Evolutionary conservation across 2,329 filamentous ascomycete species (phyloP).

Genomic region (Talaromyces sp.): DNA sequence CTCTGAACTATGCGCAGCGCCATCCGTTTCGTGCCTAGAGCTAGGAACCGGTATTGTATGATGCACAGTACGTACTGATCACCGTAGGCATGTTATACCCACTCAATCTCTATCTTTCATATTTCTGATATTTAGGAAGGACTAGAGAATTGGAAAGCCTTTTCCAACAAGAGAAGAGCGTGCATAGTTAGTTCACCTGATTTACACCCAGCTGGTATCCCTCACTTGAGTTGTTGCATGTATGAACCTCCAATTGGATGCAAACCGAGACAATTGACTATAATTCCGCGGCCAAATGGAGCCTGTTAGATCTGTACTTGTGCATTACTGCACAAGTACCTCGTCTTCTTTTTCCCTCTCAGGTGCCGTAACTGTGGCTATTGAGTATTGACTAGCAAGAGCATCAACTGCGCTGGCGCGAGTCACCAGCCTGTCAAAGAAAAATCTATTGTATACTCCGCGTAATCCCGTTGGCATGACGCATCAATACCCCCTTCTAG

Average conservation of each 20-base stretch:
- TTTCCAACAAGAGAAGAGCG: neutral
- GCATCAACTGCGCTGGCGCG: neutral
- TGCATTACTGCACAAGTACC: neutral
- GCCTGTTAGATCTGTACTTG: neutral
- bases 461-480: neutral
- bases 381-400: neutral
- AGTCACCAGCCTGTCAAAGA: neutral
- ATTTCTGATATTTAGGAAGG: neutral
- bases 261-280: conserved; percentile 4
- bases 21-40: neutral
- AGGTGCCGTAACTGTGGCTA: neutral
- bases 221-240: conserved; percentile 14
- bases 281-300: neutral
- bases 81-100: neutral
- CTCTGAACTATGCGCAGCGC: neutral
- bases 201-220: conserved; percentile 12
- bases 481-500: neutral
- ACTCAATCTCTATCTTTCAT: too few relatives aligned
- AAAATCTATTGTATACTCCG: neutral
- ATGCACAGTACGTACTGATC: too few relatives aligned
- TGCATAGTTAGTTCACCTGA: conserved; percentile 4
- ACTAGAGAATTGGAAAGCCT: neutral
- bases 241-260: neutral
- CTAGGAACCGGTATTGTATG: neutral
- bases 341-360: neutral